A percentile compares a stretch with the other conserved stretches of the same genome.
phyloP scores from a whole-genome alignment of 2,329 filamentous ascomycete species.

The Cladosporium sp. region DNA sequence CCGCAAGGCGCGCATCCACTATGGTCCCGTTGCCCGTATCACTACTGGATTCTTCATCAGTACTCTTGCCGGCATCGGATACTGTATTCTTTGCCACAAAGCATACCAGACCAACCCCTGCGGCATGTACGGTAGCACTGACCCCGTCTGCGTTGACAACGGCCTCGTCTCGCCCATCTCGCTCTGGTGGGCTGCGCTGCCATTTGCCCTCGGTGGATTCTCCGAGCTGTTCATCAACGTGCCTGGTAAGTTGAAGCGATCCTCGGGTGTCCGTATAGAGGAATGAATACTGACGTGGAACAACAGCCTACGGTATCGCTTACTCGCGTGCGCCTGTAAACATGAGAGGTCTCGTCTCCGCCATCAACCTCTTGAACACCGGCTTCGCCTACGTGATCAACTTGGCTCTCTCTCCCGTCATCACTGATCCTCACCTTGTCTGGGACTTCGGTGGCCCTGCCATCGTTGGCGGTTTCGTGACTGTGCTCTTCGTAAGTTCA shows the following conservation, averaged over 20 bases:
- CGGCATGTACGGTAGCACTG: conserved; percentile 43
- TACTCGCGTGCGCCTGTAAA: conserved; percentile 47
- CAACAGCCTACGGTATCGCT: conserved; percentile 45
- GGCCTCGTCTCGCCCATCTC: conserved; percentile 43
- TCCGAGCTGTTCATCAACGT: conserved; percentile 48
- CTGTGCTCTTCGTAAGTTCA: conserved; percentile 44
- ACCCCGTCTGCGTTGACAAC: conserved; percentile 39
- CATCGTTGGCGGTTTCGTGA: conserved; percentile 52
- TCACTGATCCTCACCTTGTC: conserved; percentile 51
- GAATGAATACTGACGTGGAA: background rate
- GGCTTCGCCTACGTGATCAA: conserved; percentile 44
- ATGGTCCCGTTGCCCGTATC: conserved; percentile 56
- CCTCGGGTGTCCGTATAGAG: background rate
- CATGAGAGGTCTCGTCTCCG: conserved; percentile 47
- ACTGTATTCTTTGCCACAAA: conserved; percentile 47
- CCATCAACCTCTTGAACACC: conserved; percentile 47
- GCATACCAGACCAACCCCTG: conserved; percentile 52
- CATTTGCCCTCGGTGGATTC: conserved; percentile 42
- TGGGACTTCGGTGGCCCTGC: conserved; percentile 54
- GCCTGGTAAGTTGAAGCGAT: conserved; percentile 28
- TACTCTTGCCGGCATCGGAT: conserved; percentile 45
- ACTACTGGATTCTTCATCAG: conserved; percentile 52
- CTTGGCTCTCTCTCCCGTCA: conserved; percentile 39
- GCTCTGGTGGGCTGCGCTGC: conserved; percentile 47
- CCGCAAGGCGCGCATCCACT: conserved; percentile 42